A percentile compares a stretch with the other conserved stretches of the same genome.
Conservation (phyloP, 352 stramenopile genomes). For the Albugo laibachii region DNA sequence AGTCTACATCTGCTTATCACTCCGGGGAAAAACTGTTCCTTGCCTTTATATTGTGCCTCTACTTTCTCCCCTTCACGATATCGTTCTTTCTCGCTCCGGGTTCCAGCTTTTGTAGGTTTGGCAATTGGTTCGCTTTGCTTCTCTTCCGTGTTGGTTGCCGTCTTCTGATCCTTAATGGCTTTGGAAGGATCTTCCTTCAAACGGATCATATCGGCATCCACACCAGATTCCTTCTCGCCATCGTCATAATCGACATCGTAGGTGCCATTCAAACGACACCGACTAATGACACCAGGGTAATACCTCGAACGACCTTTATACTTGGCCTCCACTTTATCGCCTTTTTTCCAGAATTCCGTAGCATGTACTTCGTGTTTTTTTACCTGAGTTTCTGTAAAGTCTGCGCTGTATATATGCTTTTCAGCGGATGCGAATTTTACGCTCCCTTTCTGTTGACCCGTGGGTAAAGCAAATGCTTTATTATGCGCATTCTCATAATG, state of each 20-base stretch:
- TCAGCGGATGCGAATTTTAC: slow-evolving; percentile 22
- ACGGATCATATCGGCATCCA: slow-evolving; percentile 5
- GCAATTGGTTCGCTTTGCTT: slow-evolving; percentile 19
- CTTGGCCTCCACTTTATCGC: slow-evolving; percentile 33
- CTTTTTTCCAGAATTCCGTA: slow-evolving; percentile 20
- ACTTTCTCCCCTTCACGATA: slow-evolving; percentile 21
- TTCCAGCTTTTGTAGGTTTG: slow-evolving; percentile 19
- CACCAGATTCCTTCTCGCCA: slow-evolving; percentile 28
- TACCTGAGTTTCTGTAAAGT: slow-evolving; percentile 1
- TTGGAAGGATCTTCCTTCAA: slow-evolving; percentile 12
- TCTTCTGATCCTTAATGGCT: slow-evolving; percentile 8
- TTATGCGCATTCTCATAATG: slow-evolving; percentile 10
- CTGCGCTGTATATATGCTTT: slow-evolving; percentile 17
- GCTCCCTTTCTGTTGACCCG: slow-evolving; percentile 26
- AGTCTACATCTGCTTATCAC: slow-evolving; percentile 19
- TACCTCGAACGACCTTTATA: slow-evolving; percentile 23
- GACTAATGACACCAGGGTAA: slow-evolving; percentile 25
- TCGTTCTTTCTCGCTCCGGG: slow-evolving; percentile 10
- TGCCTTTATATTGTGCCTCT: slow-evolving; percentile 30
- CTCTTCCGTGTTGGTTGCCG: slow-evolving; percentile 6
- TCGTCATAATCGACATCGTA: slow-evolving; percentile 45
- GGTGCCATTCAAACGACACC: slow-evolving; percentile 25
- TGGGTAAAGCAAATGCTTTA: slow-evolving; percentile 34
- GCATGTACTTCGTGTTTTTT: slow-evolving; percentile 7
- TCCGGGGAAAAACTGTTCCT: slow-evolving; percentile 28